Percentiles rank a stretch among this genome's conserved stretches.
Conservation (phyloP, 805 yeast species). For the Metschnikowia continentalis region DNA sequence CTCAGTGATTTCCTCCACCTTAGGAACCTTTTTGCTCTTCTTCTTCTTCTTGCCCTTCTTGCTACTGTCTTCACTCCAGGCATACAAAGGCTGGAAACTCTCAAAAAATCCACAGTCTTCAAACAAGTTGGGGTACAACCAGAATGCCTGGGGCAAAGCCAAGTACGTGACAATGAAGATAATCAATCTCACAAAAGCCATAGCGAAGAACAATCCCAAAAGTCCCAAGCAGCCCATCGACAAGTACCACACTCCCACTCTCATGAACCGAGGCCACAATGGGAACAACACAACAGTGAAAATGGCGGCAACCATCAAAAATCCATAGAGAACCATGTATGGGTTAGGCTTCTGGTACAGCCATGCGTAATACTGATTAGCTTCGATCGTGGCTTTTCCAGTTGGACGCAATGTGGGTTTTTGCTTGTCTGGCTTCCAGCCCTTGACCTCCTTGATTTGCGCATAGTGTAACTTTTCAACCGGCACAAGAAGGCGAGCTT, state of each 20-base stretch:
- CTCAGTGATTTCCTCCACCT: slow-evolving; percentile 7
- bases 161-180: slow-evolving; percentile 59
- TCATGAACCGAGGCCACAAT: slow-evolving; percentile 89
- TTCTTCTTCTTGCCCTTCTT: slow-evolving; percentile 21
- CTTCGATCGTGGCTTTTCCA: slow-evolving; percentile 54
- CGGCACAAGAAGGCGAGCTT: slow-evolving; percentile 70
- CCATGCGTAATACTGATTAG: slow-evolving; percentile 82
- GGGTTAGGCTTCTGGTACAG: slow-evolving; percentile 70
- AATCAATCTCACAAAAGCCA: slow-evolving; percentile 77
- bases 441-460: slow-evolving; percentile 54
- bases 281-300: slow-evolving; percentile 77
- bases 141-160: slow-evolving; percentile 67
- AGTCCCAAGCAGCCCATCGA: slow-evolving; percentile 74
- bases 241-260: slow-evolving; percentile 85
- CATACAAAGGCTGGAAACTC: slow-evolving; percentile 86
- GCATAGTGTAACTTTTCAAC: slow-evolving; percentile 67
- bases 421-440: slow-evolving; percentile 58
- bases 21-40: slow-evolving; percentile 12
- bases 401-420: slow-evolving; percentile 56
- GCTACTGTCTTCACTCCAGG: slow-evolving; percentile 58
- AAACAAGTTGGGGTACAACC: slow-evolving; percentile 94
- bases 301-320: slow-evolving; percentile 60
- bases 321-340: slow-evolving; percentile 55
- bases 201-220: slow-evolving; percentile 66
- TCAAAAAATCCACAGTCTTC: slow-evolving; percentile 94